Conservation (phyloP, 2,329 filamentous ascomycete species). For the Tolypocladium endophyticum region DNA sequence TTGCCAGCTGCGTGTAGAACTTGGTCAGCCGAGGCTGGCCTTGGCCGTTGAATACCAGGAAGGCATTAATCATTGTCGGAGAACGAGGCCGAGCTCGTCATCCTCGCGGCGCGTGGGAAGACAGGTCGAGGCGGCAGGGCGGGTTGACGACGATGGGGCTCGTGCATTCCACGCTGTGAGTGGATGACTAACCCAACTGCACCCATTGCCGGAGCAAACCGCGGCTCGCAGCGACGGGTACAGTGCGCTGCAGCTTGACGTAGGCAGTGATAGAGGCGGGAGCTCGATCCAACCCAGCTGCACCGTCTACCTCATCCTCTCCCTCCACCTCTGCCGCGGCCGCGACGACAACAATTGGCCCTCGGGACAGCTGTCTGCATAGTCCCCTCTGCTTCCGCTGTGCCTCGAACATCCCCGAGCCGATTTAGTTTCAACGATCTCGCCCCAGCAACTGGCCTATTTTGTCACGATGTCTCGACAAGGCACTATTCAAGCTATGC, state of each 20-base stretch:
- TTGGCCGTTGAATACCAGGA: conserved; percentile 97
- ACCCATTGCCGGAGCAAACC: background rate
- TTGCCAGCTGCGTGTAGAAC: conserved; percentile 93
- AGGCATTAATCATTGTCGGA: conserved; percentile 84
- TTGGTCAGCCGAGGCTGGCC: conserved; percentile 94
- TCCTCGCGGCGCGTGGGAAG: background rate
- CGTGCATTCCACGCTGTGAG: background rate
- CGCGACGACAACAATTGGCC: background rate
- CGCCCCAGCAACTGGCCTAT: background rate
- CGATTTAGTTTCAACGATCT: background rate
- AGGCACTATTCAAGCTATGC: conserved; percentile 25
- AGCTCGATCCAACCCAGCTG: background rate
- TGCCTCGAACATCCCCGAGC: background rate
- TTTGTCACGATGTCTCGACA: conserved; percentile 18
- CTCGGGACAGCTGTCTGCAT: background rate
- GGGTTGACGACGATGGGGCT: background rate
- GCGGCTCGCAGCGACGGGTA: background rate
- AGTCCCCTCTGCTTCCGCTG: background rate
- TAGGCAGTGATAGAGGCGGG: background rate
- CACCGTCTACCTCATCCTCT: background rate
- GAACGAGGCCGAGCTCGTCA: background rate
- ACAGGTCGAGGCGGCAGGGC: background rate
- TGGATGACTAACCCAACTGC: background rate
- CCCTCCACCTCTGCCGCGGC: background rate
- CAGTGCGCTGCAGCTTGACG: conserved; percentile 2